A percentile compares a stretch with the other conserved stretches of the same genome.
Conservation (phyloP, 768 basidiomycete genomes). For the Cystofilobasidium bisporidii region DNA sequence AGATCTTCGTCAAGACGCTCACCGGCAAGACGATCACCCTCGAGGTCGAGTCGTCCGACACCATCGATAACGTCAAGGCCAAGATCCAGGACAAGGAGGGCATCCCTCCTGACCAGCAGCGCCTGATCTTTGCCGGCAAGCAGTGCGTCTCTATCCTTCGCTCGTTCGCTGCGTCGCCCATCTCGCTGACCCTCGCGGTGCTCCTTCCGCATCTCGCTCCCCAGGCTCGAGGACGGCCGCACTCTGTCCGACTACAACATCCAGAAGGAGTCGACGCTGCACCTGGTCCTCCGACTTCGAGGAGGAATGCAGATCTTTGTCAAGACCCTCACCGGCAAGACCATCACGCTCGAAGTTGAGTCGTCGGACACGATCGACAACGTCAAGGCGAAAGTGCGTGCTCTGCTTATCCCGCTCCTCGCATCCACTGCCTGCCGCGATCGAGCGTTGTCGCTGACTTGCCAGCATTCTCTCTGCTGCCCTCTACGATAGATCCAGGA, state of each 20-base stretch:
- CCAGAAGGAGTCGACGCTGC: constrained; percentile 51
- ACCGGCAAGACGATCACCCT: constrained; percentile 42
- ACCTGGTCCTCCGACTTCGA: constrained; percentile 64
- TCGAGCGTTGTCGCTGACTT: no score
- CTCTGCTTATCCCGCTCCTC: no score
- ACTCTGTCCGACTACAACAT: constrained; percentile 83
- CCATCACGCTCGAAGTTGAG: constrained; percentile 43
- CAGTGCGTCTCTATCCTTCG: constrained; percentile 48
- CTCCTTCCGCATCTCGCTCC: constrained; percentile 37
- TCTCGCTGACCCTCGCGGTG: neutral
- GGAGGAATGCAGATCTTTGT: constrained; percentile 82
- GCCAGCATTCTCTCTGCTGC: neutral
- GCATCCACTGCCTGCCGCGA: no score
- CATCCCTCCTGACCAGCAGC: constrained; percentile 77
- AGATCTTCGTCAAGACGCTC: constrained; percentile 52
- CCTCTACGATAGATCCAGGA: constrained; percentile 38
- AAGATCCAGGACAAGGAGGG: constrained; percentile 44
- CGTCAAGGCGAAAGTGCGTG: constrained; percentile 45
- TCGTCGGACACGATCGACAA: constrained; percentile 47
- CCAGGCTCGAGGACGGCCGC: constrained; percentile 77
- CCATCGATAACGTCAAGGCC: constrained; percentile 45
- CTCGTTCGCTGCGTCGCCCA: neutral
- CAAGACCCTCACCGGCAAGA: constrained; percentile 40
- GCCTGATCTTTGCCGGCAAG: constrained; percentile 85
- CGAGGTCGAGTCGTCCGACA: constrained; percentile 46